phyloP scores from a whole-genome alignment of 345 rosid genomes.

The Eucalyptus marginata region DNA sequence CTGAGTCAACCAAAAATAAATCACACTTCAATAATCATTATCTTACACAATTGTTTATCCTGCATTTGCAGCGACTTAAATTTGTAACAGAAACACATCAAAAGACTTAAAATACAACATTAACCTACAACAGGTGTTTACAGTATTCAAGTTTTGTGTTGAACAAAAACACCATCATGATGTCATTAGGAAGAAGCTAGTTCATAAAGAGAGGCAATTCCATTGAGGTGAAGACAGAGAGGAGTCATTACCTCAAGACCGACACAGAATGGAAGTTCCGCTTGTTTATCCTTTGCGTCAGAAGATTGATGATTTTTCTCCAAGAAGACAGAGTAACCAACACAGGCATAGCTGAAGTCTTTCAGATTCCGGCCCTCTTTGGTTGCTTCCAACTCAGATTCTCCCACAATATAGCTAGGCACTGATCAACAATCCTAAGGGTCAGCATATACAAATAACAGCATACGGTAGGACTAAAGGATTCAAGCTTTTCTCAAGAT shows the following conservation, averaged over 20 bases:
- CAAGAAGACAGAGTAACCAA: constrained; percentile 30
- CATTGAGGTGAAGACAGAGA: not conserved
- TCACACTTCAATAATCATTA: not conserved
- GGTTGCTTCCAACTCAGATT: constrained; percentile 22
- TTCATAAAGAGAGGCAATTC: not conserved
- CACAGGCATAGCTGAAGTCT: constrained; percentile 29
- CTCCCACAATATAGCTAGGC: constrained; percentile 18
- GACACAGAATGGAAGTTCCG: constrained; percentile 25
- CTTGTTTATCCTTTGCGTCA: constrained; percentile 2
- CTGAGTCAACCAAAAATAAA: not conserved
- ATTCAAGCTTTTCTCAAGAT: not conserved
- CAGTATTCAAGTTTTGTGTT: not conserved
- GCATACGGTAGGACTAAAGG: not conserved
- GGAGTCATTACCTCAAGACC: constrained; percentile 26
- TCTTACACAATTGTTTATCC: not conserved
- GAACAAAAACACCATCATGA: not conserved
- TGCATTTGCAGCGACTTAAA: not conserved
- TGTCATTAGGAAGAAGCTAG: not conserved
- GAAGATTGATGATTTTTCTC: constrained; percentile 12
- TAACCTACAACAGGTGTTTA: not conserved
- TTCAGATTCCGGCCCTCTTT: constrained; percentile 20
- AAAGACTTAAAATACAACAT: not conserved
- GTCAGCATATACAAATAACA: not conserved
- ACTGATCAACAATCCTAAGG: constrained; percentile 2
- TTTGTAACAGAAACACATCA: not conserved